These are phyloP conservation scores for Penicillium janthinellum DNA, from an alignment of 2,329 filamentous ascomycete species.

Conservation along the genomic window DNA sequence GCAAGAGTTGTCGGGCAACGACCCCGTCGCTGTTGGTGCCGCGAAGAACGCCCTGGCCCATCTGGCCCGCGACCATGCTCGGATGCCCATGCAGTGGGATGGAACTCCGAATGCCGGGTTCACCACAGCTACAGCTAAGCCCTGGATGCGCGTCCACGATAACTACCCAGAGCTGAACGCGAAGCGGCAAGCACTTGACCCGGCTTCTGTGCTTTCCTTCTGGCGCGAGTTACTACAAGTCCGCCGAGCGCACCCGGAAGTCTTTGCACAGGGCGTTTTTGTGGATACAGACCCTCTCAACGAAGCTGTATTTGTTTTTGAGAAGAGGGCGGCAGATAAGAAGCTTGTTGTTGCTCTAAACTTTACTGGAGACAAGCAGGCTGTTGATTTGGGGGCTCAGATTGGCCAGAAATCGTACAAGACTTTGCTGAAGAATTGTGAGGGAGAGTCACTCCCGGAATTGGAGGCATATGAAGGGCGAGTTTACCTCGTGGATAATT, in stretches of 20 bases:
- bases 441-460: slow-evolving; percentile 6
- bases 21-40: slow-evolving; percentile 44
- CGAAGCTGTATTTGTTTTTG: slow-evolving; percentile 50
- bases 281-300: slow-evolving; percentile 54
- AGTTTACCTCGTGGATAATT: slow-evolving; percentile 11
- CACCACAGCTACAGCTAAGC: slow-evolving; percentile 52
- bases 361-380: slow-evolving; percentile 46
- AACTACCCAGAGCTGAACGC: slow-evolving; percentile 48
- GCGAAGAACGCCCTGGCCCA: slow-evolving; percentile 58
- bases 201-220: slow-evolving; percentile 57
- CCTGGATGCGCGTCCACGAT: slow-evolving; percentile 64
- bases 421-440: slow-evolving; percentile 11
- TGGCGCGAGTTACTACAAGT: slow-evolving; percentile 59
- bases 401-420: not conserved
- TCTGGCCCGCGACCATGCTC: slow-evolving; percentile 61
- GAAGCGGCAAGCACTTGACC: slow-evolving; percentile 52
- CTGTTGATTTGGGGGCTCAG: slow-evolving; percentile 26
- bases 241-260: slow-evolving; percentile 58
- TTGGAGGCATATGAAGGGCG: slow-evolving; percentile 17
- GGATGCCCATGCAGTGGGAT: slow-evolving; percentile 71
- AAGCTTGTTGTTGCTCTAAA: slow-evolving; percentile 49
- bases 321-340: slow-evolving; percentile 37
- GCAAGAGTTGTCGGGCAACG: slow-evolving; percentile 32
- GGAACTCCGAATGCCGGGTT: slow-evolving; percentile 62
- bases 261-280: slow-evolving; percentile 65